Evolutionary conservation across 2,329 filamentous ascomycete genomes (phyloP).

Genomic region (Aspergillus texensis): DNA sequence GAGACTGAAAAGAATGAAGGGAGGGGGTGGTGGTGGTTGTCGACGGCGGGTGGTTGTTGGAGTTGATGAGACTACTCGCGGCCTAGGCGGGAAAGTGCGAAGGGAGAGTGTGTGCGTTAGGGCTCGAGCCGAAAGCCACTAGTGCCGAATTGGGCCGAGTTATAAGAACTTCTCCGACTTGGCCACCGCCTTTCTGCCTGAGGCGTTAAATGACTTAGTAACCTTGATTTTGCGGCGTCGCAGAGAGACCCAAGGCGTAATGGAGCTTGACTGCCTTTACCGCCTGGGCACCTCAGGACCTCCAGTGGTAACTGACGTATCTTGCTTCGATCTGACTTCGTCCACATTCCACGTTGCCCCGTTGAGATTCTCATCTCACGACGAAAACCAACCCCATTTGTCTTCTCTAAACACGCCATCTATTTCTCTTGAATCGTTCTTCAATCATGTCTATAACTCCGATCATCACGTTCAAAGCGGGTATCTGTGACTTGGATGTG

Average conservation of each 20-base stretch:
- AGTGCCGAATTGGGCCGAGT: slow-evolving; percentile 29
- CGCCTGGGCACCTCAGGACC: background rate
- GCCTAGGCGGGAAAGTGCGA: slow-evolving; percentile 40
- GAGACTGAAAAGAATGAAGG: slow-evolving; percentile 37
- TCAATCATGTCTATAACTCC: slow-evolving; percentile 76
- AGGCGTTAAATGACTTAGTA: slow-evolving; percentile 16
- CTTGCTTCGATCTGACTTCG: slow-evolving; percentile 9
- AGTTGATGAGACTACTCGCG: slow-evolving; percentile 42
- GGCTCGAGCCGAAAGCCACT: slow-evolving; percentile 47
- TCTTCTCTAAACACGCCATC: slow-evolving; percentile 13
- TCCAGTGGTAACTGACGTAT: slow-evolving; percentile 13
- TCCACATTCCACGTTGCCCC: slow-evolving; percentile 2
- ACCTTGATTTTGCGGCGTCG: background rate
- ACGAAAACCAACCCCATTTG: background rate
- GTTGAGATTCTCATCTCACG: background rate
- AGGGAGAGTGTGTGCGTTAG: slow-evolving; percentile 47
- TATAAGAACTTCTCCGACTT: slow-evolving; percentile 24
- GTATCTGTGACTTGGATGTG: slow-evolving; percentile 83
- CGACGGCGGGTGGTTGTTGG: slow-evolving; percentile 46
- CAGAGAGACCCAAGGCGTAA: slow-evolving; percentile 13
- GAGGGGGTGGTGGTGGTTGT: slow-evolving; percentile 42
- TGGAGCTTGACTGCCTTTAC: slow-evolving; percentile 1
- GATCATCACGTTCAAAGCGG: slow-evolving; percentile 95
- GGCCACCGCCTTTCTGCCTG: slow-evolving; percentile 9
- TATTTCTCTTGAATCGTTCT: background rate